Evolutionary conservation across 106 monocot species (phyloP).

Genomic region (Acorus calamus): DNA sequence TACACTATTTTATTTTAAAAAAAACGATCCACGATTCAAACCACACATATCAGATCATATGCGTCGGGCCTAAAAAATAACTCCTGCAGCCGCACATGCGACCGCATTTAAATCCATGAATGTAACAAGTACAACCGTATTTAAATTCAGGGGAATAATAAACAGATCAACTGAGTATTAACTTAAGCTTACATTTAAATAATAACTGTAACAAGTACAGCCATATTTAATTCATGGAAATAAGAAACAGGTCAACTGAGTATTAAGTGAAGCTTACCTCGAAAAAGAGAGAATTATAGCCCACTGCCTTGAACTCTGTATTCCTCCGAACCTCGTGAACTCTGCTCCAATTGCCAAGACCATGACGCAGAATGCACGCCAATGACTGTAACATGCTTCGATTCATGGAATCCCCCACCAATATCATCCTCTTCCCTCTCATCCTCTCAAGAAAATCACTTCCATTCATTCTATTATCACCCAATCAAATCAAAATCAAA

Average conservation of each 20-base stretch:
- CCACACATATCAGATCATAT: no score
- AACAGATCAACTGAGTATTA: no score
- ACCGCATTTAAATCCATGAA: no score
- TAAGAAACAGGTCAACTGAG: no score
- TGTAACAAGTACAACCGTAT: no score
- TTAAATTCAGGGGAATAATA: no score
- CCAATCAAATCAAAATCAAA: not conserved
- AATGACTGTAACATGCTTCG: constrained; percentile 96
- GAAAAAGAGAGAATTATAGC: constrained; percentile 79
- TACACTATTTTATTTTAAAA: no score
- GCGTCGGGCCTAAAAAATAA: no score
- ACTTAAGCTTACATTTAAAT: no score
- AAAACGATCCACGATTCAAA: no score
- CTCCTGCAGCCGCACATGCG: no score
- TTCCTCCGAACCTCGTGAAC: constrained; percentile 65
- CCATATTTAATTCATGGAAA: no score
- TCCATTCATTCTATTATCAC: constrained; percentile 50
- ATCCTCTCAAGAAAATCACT: constrained; percentile 72
- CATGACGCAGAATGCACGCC: constrained; percentile 67
- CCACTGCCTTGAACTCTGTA: constrained; percentile 56
- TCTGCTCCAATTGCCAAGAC: constrained; percentile 37
- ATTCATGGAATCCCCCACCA: constrained; percentile 89
- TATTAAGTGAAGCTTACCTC: constrained; percentile 25
- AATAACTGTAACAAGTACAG: not conserved
- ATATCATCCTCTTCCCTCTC: constrained; percentile 66